These are phyloP conservation scores for Pittosporum tobira DNA, from an alignment of 129 eudicot genomes.

Conservation along the genomic window DNA sequence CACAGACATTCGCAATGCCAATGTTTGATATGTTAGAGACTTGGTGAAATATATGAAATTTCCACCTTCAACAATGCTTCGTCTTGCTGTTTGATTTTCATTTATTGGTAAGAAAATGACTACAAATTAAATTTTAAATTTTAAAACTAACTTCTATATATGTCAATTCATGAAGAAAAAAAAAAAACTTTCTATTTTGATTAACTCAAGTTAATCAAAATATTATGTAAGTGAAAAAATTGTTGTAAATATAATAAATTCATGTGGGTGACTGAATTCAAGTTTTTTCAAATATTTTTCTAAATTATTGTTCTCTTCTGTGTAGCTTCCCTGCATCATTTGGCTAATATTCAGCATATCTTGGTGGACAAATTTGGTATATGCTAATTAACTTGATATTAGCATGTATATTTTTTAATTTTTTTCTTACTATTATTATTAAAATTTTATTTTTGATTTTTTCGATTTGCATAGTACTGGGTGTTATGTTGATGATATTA, in stretches of 20 bases:
- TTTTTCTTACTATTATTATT: too few species aligned
- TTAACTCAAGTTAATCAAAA: slow-evolving; percentile 59
- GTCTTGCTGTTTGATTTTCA: slow-evolving; percentile 40
- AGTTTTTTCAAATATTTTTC: not conserved
- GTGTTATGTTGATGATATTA: slow-evolving; percentile 41
- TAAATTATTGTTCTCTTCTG: not conserved
- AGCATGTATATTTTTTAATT: not conserved
- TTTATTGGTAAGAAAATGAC: slow-evolving; percentile 42
- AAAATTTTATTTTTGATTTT: slow-evolving; percentile 10
- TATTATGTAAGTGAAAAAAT: slow-evolving; percentile 34
- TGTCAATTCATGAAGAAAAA: not conserved
- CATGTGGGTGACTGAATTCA: not conserved
- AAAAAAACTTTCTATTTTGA: slow-evolving; percentile 21
- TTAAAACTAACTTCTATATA: not conserved
- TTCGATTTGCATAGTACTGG: slow-evolving; percentile 55
- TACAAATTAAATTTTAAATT: too few species aligned
- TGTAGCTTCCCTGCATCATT: slow-evolving; percentile 74
- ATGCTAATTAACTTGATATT: not conserved
- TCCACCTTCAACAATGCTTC: slow-evolving; percentile 38
- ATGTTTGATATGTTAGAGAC: slow-evolving; percentile 81
- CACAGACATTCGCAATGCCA: slow-evolving; percentile 69
- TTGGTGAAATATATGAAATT: slow-evolving; percentile 41
- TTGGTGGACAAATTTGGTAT: slow-evolving; percentile 70
- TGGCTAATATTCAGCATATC: slow-evolving; percentile 64
- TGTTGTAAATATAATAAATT: not conserved